Conservation (phyloP, 1,284 basidiomycete species). For the Ustilago loliicola region DNA sequence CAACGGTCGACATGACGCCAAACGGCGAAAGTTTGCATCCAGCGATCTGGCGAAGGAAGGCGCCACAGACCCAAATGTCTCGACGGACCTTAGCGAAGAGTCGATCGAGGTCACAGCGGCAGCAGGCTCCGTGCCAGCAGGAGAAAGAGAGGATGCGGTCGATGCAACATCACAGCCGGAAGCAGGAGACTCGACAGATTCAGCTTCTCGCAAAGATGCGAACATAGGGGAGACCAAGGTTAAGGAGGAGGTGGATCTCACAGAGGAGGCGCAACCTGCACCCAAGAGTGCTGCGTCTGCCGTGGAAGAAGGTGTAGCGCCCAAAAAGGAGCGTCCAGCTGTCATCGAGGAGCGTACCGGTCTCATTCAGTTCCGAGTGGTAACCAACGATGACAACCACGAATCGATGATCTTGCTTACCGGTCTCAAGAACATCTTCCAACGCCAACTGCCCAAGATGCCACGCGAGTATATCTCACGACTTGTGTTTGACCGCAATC, state of each 20-base stretch:
- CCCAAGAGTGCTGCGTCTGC: conserved; percentile 48
- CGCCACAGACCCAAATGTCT: conserved; percentile 27
- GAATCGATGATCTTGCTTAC: conserved; percentile 83
- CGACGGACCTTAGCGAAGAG: conserved; percentile 48
- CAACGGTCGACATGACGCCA: conserved; percentile 36
- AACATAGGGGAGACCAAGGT: conserved; percentile 20
- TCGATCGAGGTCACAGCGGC: conserved; percentile 27
- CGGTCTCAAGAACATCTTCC: conserved; percentile 95
- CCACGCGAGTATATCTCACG: conserved; percentile 98
- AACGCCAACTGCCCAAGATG: conserved; percentile 98
- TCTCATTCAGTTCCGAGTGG: conserved; percentile 86
- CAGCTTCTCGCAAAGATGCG: background rate
- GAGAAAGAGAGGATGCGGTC: conserved; percentile 11
- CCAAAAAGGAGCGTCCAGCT: conserved; percentile 74
- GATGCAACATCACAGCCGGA: background rate
- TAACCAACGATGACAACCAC: conserved; percentile 84
- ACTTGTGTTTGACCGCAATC: conserved; percentile 92
- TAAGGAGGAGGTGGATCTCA: conserved; percentile 51
- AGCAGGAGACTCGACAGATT: conserved; percentile 2
- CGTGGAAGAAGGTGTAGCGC: conserved; percentile 43
- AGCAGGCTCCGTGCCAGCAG: background rate
- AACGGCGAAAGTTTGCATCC: conserved; percentile 30
- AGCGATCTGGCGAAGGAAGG: conserved; percentile 25
- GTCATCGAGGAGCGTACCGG: conserved; percentile 84
- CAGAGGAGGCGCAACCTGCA: conserved; percentile 36